Evolutionary conservation across 768 basidiomycete species (phyloP).

Genomic region (Suillus luteus): DNA sequence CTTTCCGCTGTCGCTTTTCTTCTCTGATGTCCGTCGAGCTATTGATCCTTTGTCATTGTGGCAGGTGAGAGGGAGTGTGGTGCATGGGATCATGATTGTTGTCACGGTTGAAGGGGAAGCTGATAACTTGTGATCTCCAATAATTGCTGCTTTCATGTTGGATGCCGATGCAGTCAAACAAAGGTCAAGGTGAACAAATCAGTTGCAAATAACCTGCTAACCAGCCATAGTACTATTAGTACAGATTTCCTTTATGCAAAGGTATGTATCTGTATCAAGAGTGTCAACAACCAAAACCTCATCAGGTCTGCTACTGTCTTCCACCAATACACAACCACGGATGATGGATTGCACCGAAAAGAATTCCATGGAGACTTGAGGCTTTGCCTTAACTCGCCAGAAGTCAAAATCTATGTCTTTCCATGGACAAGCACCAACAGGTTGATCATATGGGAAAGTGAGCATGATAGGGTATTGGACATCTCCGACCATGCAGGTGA

Average conservation of each 20-base stretch:
- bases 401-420: slow-evolving; percentile 30
- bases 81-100: too few species aligned
- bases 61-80: too few species aligned
- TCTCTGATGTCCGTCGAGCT: slow-evolving; percentile 27
- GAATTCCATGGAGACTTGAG: slow-evolving; percentile 16
- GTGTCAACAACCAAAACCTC: slow-evolving; percentile 34
- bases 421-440: slow-evolving; percentile 9
- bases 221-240: too few species aligned
- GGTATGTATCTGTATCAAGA: slow-evolving; percentile 34
- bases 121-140: too few species aligned
- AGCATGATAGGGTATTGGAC: not conserved
- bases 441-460: slow-evolving; percentile 18
- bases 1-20: slow-evolving; percentile 63
- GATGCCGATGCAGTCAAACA: too few species aligned
- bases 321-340: slow-evolving; percentile 26
- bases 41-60: slow-evolving; percentile 41
- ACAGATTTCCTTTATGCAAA: slow-evolving; percentile 11
- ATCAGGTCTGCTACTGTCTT: too few species aligned
- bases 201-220: too few species aligned
- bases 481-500: not conserved
- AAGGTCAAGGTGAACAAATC: too few species aligned
- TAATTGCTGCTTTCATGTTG: too few species aligned
- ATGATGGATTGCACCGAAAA: slow-evolving; percentile 31
- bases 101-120: too few species aligned
- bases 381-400: slow-evolving; percentile 17